These are phyloP conservation scores for Aspergillus chevalieri DNA, from an alignment of 2,329 filamentous ascomycete species.

Conservation along the genomic window DNA sequence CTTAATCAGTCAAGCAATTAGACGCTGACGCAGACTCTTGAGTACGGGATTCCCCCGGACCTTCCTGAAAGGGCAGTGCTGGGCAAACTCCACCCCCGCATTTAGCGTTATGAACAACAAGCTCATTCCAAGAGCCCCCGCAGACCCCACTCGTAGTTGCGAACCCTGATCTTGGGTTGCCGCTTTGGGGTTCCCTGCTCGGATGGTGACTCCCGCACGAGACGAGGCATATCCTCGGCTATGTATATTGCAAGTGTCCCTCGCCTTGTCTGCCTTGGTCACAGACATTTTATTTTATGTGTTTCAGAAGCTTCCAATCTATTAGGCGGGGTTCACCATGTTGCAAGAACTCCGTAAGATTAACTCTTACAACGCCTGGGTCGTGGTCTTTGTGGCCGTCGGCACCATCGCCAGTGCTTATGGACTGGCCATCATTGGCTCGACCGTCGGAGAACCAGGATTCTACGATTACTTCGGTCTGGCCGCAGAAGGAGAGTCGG, in stretches of 20 bases:
- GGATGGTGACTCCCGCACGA: not conserved
- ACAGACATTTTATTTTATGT: not conserved
- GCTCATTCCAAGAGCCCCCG: not conserved
- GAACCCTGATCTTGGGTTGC: not conserved
- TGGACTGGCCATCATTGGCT: conserved; percentile 34
- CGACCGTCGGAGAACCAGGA: conserved; percentile 42
- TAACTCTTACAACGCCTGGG: conserved; percentile 26
- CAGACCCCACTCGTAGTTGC: not conserved
- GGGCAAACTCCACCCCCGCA: not conserved
- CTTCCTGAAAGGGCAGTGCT: not conserved
- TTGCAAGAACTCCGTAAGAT: conserved; percentile 4
- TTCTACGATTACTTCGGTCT: conserved; percentile 41
- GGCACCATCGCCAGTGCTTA: conserved; percentile 30
- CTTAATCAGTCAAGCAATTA: not conserved
- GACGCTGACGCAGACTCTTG: not conserved
- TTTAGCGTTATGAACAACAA: not conserved
- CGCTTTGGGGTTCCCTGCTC: not conserved
- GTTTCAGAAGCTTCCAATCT: not conserved
- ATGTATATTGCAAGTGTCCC: not conserved
- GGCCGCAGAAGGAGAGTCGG: conserved; percentile 31
- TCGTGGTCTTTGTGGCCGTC: conserved; percentile 29
- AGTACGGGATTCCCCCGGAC: not conserved
- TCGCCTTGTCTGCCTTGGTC: not conserved
- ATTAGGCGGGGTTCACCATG: not conserved
- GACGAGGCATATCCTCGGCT: not conserved